Evolutionary conservation across 192 early-diverging fungal genomes (phyloP).

Genomic region (Gigaspora rosea): DNA sequence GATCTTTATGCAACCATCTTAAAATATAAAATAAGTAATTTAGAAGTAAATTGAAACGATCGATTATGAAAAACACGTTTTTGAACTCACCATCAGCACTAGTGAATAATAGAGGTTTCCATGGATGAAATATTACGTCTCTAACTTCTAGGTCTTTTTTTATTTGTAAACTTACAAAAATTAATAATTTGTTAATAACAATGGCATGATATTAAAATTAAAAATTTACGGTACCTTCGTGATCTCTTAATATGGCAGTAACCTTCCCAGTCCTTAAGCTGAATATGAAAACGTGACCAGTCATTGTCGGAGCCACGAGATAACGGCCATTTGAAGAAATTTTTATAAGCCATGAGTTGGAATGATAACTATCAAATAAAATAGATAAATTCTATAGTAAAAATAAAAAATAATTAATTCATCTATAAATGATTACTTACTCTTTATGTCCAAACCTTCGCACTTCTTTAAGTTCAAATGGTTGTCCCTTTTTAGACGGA

Average conservation of each 20-base stretch:
- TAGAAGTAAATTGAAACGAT: conserved; percentile 3
- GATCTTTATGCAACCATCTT: conserved; percentile 68
- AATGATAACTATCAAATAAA: conserved; percentile 58
- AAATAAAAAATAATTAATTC: background rate
- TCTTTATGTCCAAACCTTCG: conserved; percentile 77
- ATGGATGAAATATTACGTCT: conserved; percentile 89
- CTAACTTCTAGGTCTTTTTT: conserved; percentile 81
- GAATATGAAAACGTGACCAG: conserved; percentile 86
- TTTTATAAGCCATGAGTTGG: conserved; percentile 96
- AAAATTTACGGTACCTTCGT: conserved; percentile 60
- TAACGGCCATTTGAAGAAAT: conserved; percentile 86
- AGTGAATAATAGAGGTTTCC: conserved; percentile 75
- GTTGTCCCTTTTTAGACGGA: conserved; percentile 65
- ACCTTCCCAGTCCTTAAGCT: conserved; percentile 76
- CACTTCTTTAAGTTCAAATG: conserved; percentile 78
- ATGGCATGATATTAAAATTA: conserved; percentile 9
- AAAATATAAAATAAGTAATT: background rate
- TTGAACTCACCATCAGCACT: conserved; percentile 74
- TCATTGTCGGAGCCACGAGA: conserved; percentile 85
- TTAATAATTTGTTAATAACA: conserved; percentile 9
- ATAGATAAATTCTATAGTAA: background rate
- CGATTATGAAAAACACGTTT: background rate
- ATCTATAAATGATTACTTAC: conserved; percentile 49
- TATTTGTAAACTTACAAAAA: background rate
- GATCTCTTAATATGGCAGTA: conserved; percentile 78